These are phyloP conservation scores for Immersiella caudata DNA, from an alignment of 495 filamentous ascomycete species.

Conservation along the genomic window DNA sequence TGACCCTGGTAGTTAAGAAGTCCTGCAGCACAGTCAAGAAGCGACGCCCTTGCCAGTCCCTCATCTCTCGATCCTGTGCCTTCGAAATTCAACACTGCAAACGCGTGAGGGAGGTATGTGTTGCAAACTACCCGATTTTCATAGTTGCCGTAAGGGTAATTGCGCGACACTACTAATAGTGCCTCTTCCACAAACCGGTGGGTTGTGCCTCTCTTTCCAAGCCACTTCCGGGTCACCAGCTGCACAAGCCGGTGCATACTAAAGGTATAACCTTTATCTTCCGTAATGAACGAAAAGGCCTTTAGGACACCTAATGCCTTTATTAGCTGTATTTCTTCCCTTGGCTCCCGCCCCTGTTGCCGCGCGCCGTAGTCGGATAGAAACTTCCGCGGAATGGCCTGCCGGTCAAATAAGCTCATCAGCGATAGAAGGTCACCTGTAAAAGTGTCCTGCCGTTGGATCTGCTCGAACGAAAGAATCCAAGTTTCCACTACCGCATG, in stretches of 20 bases:
- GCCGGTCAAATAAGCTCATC: constrained; percentile 46
- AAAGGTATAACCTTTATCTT: constrained; percentile 27
- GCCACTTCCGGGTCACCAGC: constrained; percentile 47
- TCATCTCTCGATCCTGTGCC: constrained; percentile 7
- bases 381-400: constrained; percentile 36
- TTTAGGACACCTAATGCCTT: constrained; percentile 41
- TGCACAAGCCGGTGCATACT: constrained; percentile 52
- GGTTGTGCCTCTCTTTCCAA: constrained; percentile 32
- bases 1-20: constrained; percentile 39
- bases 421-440: constrained; percentile 49
- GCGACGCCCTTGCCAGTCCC: neutral
- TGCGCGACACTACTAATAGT: constrained; percentile 32
- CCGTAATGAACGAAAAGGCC: constrained; percentile 43
- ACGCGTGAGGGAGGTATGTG: constrained; percentile 42
- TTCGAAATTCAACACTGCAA: constrained; percentile 28
- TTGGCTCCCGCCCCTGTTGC: neutral
- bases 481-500: constrained; percentile 39
- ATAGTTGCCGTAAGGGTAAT: constrained; percentile 37
- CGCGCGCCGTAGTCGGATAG: constrained; percentile 12
- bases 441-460: constrained; percentile 35
- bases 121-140: constrained; percentile 43
- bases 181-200: constrained; percentile 34
- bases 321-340: constrained; percentile 28
- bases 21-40: constrained; percentile 15
- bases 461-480: constrained; percentile 43